Percentiles rank a stretch among this genome's conserved stretches.
These are phyloP conservation scores for Boechera stricta DNA, from an alignment of 345 rosid genomes.

Conservation along the genomic window DNA sequence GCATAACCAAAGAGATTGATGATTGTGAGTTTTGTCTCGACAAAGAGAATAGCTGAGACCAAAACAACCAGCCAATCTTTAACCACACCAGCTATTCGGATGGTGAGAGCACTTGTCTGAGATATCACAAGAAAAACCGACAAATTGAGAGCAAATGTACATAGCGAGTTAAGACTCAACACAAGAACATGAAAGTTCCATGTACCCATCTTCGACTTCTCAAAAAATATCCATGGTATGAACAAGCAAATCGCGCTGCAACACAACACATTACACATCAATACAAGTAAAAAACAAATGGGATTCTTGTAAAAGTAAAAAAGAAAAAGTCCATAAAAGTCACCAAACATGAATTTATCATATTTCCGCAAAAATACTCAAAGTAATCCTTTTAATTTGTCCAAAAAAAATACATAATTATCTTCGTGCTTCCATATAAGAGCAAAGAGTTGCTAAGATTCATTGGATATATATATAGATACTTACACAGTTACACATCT, in stretches of 20 bases:
- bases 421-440: too few species aligned
- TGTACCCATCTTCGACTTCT: not conserved
- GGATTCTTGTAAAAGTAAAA: too few species aligned
- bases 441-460: too few species aligned
- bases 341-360: too few species aligned
- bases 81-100: not conserved
- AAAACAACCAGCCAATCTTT: conserved; percentile 1
- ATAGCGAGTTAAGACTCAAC: not conserved
- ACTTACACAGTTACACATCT: too few species aligned
- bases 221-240: not conserved
- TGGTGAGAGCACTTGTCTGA: not conserved
- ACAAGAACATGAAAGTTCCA: not conserved
- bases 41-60: not conserved
- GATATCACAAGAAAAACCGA: conserved; percentile 1
- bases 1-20: not conserved
- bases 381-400: too few species aligned
- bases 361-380: too few species aligned
- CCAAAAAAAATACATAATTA: too few species aligned
- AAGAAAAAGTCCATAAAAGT: too few species aligned
- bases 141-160: not conserved
- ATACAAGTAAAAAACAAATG: not conserved
- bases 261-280: not conserved
- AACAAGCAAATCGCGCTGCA: not conserved
- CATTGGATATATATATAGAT: too few species aligned
- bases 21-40: not conserved